Evolutionary conservation across 768 basidiomycete species (phyloP), one percentile per base, ranked within the genome.

Genomic region (Tylopilus balloui): DNA sequence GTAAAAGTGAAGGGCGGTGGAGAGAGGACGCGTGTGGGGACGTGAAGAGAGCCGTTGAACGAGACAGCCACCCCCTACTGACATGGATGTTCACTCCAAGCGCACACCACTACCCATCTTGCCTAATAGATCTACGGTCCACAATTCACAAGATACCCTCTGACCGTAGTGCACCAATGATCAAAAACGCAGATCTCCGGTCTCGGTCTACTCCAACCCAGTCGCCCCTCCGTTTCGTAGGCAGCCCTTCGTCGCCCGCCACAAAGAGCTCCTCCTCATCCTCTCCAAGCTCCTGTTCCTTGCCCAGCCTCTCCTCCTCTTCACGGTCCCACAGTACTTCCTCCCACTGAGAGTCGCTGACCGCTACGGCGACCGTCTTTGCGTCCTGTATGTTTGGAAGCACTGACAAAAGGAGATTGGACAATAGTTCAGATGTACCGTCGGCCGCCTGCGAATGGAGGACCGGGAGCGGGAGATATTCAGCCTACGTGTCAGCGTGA

Each of bases 131-230:
- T n/a, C n/a, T n/a, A n/a, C n/a, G n/a, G n/a, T n/a, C n/a, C 24
- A 25, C 4, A 25, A 32, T 14, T 32, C 15, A 34, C 35, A 90
- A 60, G 19, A 90, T 74, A 5, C 83, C 84, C 65, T 91, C 88
- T 14, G 81, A 80, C 56, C 78, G 78, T 55, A 91, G 64, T 17
- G 84, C 86, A 40, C 87, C 86, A 58, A 88, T 80, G 47, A 90
- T 88, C 60, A 88, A 66, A 69, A 80, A 90, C 19, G 88, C 87
- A 11, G 87, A 88, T 51, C 88, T 71, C 46, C 84, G 77, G 61
- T 92, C 88, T 62, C 88, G 78, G 58, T 89, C 85, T 31, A 87
- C 75, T 1, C 88, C 88, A 24, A 76, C 65, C 88, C 89, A 92
- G 58, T 90, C 88, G 1, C 81, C 80, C 50, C 73, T 72, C 46